Base-by-base conservation (phyloP, 345 rosid genomes). In the Excoecaria agallocha region DNA sequence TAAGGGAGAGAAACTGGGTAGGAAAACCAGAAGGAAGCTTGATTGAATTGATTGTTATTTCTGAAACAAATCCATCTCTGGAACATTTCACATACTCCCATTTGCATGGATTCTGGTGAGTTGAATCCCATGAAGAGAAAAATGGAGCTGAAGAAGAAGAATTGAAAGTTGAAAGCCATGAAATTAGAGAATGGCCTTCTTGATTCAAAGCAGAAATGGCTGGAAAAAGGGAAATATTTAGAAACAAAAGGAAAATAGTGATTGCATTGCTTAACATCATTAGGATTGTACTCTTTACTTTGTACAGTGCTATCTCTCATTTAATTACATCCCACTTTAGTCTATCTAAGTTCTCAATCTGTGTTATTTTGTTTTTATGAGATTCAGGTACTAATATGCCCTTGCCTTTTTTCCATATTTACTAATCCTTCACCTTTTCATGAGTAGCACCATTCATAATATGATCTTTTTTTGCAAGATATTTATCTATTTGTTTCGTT, bases 161-260 rank as follows among this genome's bases (percentile, higher is more conserved):
- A 76, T 84, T 80, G 77, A 87, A 85, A 24, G 86, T 77, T 50
- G 92, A 80, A 72, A 90, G 89, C 95, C 94, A 90, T 77, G 94
- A 88, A 71, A 86, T 88, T 3, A 90, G 84, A 46, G 87, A 84
- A 46, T 69, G 82, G n/a, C 92, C 95, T 87, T 90, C 95, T 65
- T 84, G 87, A 78, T 88, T 90, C 85, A 88, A 69, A 20, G 87
- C 84, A 65, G 84, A 81, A 55, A 76, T 75, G 71, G 87, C 66
- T 46, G 89, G 83, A 74, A 84, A 77, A 58, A 85, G 74, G 64
- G 79, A 79, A 76, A 87, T 63, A 60, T 77, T 81, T 49, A 88
- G 80, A 24, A 86, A 73, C 80, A 90, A 74, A 78, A 88, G 77
- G 49, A 86, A 68, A 81, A 78, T 58, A 60, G 81, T 78, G 62